These are phyloP conservation scores for Murraya koenigii DNA, from an alignment of 345 rosid species.

Conservation along the genomic window DNA sequence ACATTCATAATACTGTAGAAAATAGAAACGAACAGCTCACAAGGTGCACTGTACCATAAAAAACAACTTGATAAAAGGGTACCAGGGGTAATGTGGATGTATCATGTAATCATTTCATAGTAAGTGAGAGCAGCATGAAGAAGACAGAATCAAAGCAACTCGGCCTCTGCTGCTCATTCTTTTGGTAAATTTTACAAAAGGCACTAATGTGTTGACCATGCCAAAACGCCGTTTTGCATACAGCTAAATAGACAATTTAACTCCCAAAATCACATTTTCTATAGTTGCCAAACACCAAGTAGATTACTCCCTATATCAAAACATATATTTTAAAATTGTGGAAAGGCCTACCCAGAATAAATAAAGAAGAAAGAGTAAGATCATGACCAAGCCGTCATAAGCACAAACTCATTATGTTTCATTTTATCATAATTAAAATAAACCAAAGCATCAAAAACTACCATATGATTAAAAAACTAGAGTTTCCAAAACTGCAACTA, in stretches of 20 bases:
- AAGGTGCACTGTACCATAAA: too few relatives aligned
- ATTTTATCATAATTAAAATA: not conserved
- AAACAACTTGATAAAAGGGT: not conserved
- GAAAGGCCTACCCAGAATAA: not conserved
- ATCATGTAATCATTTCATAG: too few relatives aligned
- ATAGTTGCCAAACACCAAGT: not conserved
- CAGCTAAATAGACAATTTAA: not conserved
- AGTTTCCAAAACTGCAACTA: too few relatives aligned
- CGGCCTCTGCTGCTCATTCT: not conserved
- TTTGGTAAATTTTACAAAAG: not conserved
- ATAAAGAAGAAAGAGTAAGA: not conserved
- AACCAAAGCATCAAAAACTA: too few relatives aligned
- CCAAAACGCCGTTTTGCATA: not conserved
- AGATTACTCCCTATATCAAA: not conserved
- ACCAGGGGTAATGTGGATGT: not conserved
- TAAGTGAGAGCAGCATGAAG: not conserved
- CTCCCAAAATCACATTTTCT: not conserved
- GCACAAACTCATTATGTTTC: not conserved
- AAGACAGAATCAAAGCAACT: not conserved
- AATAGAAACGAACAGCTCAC: not conserved
- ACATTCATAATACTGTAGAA: not conserved
- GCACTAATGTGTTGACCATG: not conserved
- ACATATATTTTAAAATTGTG: not conserved
- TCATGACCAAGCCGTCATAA: not conserved
- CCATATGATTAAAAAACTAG: too few relatives aligned